Evolutionary conservation across 805 yeast species (phyloP), one percentile per base, ranked within the genome.

Genomic region (Wickerhamiella parazyma): DNA sequence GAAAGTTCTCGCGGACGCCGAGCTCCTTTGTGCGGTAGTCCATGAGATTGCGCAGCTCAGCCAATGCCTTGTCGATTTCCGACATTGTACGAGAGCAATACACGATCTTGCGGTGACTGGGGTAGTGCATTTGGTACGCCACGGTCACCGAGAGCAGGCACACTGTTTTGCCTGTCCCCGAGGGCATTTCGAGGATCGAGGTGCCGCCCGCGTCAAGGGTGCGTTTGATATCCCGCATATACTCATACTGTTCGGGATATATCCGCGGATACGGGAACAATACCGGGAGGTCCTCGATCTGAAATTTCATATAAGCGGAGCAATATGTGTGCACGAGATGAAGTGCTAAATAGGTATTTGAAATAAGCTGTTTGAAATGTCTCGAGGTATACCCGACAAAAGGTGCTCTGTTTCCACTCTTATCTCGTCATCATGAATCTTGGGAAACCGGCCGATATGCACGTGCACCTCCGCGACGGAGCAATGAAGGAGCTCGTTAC

Each of bases 31-130:
- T 63, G 51, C 99, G 71, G 58, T 72, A 91, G 44, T 76, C 83
- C 97, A 91, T 91, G 54, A 91, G 69, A 45, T 75, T 76, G 49
- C 82, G 78, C 67, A 91, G 69, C 66, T 91, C 99, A 6, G 89
- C 84, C 57, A 91, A 66, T 0, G 98, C 96, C 64, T 91, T 91
- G 64, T 91, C 98, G 59, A 91, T 91, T 65, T 91, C 99, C 9
- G 96, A 84, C 97, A 91, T 91, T 26, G 99, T 91, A 71, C 99
- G 97, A 4, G 98, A 91, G 62, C 99, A 91, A 63, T 91, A 91
- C 6, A 91, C 84, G 51, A 91, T 78, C 68, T 89, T 91, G 14
- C 95, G 66, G 57, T 85, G 95, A 56, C 89, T 96, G 8, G 95
- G 94, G 59, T 89, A 87, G 57, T 63, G 68, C 83, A 84, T 77